A percentile compares a stretch with the other conserved stretches of the same genome.
Evolutionary conservation across 805 yeast genomes (phyloP).

Genomic region (Nakazawaea ambrosiae): DNA sequence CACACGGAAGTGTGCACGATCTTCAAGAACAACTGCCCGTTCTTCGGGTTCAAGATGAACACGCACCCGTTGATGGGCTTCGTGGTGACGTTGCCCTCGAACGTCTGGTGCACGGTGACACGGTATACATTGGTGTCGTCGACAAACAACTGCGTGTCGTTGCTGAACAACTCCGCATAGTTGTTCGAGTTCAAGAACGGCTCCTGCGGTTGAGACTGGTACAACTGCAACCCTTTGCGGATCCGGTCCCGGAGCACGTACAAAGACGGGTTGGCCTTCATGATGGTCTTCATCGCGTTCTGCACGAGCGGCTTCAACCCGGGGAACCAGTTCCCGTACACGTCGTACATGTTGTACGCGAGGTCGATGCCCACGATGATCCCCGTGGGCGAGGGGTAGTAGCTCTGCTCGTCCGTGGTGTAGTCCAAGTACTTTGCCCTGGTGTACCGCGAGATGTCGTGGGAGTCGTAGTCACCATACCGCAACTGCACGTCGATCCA

Average conservation of each 20-base stretch:
- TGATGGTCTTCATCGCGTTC: constrained; percentile 86
- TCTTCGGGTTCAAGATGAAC: constrained; percentile 80
- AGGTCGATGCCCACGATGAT: constrained; percentile 84
- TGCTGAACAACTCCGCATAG: constrained; percentile 82
- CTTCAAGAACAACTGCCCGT: constrained; percentile 85
- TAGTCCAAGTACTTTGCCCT: constrained; percentile 91
- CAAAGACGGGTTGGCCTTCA: constrained; percentile 92
- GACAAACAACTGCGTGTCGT: constrained; percentile 76
- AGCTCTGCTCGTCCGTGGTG: constrained; percentile 76
- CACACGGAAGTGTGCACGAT: constrained; percentile 91
- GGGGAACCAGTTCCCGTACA: constrained; percentile 97
- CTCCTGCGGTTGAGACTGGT: constrained; percentile 91
- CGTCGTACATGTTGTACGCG: constrained; percentile 93
- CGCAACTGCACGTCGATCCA: constrained; percentile 95
- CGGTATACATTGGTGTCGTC: constrained; percentile 95
- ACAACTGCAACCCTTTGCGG: constrained; percentile 87
- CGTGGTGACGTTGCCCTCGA: constrained; percentile 88
- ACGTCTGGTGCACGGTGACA: constrained; percentile 84
- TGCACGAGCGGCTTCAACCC: constrained; percentile 87
- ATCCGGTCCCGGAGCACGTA: constrained; percentile 89
- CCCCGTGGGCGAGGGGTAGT: constrained; percentile 93
- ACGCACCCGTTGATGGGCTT: constrained; percentile 92
- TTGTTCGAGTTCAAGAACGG: constrained; percentile 84
- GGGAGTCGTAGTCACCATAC: constrained; percentile 97
- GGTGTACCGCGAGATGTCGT: constrained; percentile 90